A percentile compares a stretch with the other conserved stretches of the same genome.
Conservation (phyloP, 129 eudicot species). For the Flaveria linearis region DNA sequence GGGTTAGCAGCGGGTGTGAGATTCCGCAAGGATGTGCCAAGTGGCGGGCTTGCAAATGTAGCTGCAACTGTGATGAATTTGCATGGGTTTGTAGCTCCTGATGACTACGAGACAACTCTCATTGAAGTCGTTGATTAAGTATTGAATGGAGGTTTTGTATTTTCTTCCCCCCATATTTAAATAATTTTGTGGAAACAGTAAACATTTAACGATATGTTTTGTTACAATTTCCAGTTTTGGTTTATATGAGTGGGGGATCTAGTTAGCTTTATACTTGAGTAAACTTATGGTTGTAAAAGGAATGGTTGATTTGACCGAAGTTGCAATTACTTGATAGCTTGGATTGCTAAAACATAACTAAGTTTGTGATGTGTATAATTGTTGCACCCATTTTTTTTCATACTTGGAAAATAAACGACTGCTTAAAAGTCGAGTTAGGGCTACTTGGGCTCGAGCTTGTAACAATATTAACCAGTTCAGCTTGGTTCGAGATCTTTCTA, state of each 20-base stretch:
- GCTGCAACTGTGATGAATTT: conserved; percentile 94
- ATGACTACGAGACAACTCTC: conserved; percentile 83
- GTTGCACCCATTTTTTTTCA: not conserved
- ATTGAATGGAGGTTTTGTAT: not conserved
- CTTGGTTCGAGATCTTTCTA: no score
- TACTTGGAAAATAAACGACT: no score
- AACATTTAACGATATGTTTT: conserved; percentile 8
- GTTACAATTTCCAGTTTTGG: conserved; percentile 26
- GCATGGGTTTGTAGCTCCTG: conserved; percentile 87
- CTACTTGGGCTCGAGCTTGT: no score
- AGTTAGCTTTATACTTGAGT: conserved; percentile 14
- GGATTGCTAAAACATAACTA: not conserved
- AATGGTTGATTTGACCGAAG: conserved; percentile 15
- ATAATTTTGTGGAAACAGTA: conserved; percentile 25
- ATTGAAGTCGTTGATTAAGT: conserved; percentile 69
- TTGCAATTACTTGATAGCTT: conserved; percentile 4
- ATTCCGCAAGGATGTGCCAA: conserved; percentile 77
- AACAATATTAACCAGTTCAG: no score
- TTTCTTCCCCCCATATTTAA: not conserved
- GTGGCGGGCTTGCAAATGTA: conserved; percentile 82
- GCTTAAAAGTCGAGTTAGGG: no score
- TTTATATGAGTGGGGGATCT: conserved; percentile 4
- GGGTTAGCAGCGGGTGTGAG: conserved; percentile 70
- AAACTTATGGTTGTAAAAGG: not conserved
- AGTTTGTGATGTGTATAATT: not conserved